Conservation (phyloP, 2,329 filamentous ascomycete genomes). For the Xylariaceae sp. region DNA sequence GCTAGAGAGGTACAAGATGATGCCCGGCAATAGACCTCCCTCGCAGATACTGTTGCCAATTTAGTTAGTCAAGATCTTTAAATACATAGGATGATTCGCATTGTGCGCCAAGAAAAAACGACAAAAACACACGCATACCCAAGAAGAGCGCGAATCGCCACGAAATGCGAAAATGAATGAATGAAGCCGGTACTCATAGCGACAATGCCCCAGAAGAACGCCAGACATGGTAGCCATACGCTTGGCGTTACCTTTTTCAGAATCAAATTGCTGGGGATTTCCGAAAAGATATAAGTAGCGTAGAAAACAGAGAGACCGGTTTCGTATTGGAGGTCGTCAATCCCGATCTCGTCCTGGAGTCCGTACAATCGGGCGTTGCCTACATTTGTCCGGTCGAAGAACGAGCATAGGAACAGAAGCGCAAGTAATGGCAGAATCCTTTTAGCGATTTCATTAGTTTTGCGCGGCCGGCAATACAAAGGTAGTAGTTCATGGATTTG, state of each 20-base stretch:
- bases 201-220: conserved; percentile 56
- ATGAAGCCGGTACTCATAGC: conserved; percentile 58
- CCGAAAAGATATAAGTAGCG: conserved; percentile 61
- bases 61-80: not conserved
- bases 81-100: not conserved
- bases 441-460: conserved; percentile 12
- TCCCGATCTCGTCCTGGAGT: conserved; percentile 55
- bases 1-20: conserved; percentile 64
- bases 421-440: conserved; percentile 64
- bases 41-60: conserved; percentile 48
- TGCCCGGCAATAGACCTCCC: conserved; percentile 64
- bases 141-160: conserved; percentile 59
- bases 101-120: not conserved
- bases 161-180: conserved; percentile 53
- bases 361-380: conserved; percentile 67
- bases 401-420: conserved; percentile 63
- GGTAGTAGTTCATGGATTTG: not conserved
- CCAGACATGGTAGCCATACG: conserved; percentile 58
- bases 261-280: conserved; percentile 63
- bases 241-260: conserved; percentile 60
- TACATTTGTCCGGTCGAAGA: conserved; percentile 68
- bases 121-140: conserved; percentile 28
- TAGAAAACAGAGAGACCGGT: conserved; percentile 65
- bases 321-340: conserved; percentile 62
- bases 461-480: not conserved